phyloP scores from a whole-genome alignment of 495 filamentous ascomycete species.

The Sabuloglossum arenarium region DNA sequence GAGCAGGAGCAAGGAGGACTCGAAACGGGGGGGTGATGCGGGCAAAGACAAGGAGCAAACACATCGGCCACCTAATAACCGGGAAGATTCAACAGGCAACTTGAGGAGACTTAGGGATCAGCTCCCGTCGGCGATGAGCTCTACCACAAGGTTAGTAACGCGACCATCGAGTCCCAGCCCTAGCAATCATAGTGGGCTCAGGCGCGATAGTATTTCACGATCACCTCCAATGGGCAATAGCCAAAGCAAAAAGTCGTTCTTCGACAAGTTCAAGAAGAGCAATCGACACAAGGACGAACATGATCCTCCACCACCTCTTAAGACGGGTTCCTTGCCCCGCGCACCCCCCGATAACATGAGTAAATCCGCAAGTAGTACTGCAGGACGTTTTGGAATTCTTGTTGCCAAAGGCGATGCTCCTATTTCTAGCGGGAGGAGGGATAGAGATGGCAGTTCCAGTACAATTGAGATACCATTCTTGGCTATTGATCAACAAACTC shows the following conservation, averaged over 20 bases:
- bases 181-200: constrained; percentile 35
- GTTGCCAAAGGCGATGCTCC: background rate
- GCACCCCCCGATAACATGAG: background rate
- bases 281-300: constrained; percentile 36
- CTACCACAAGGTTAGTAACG: constrained; percentile 24
- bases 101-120: constrained; percentile 27
- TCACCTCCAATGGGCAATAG: background rate
- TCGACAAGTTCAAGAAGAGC: constrained; percentile 40
- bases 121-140: constrained; percentile 24
- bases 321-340: background rate
- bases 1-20: constrained; percentile 27
- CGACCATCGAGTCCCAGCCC: constrained; percentile 60
- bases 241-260: constrained; percentile 35
- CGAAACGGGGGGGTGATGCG: constrained; percentile 5
- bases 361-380: background rate
- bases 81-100: constrained; percentile 44
- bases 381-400: background rate
- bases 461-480: background rate
- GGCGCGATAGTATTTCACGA: constrained; percentile 11
- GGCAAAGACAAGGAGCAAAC: constrained; percentile 8
- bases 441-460: background rate
- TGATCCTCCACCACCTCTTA: background rate
- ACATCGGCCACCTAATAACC: constrained; percentile 39
- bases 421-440: background rate
- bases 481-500: background rate